A percentile compares a stretch with the other conserved stretches of the same genome.
These are phyloP conservation scores for Quercus tomentella DNA, from an alignment of 331 rosid species.

Conservation along the genomic window DNA sequence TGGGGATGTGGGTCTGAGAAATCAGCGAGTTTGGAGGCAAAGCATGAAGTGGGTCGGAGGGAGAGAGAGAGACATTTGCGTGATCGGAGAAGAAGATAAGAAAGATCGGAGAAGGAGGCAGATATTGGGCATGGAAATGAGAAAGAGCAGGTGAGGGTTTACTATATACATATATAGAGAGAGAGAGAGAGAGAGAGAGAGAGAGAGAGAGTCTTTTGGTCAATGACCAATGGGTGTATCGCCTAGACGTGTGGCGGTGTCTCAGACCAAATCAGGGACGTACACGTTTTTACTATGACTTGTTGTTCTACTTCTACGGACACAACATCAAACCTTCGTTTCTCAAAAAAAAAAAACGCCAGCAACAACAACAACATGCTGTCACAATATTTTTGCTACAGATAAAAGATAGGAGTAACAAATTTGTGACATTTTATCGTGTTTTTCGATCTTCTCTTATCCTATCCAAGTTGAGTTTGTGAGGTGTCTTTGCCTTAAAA, in stretches of 20 bases:
- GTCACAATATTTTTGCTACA: too few relatives aligned
- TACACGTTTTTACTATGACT: conserved; percentile 26
- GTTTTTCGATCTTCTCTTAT: too few relatives aligned
- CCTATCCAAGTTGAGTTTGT: too few relatives aligned
- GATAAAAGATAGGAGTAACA: too few relatives aligned
- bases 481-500: too few relatives aligned
- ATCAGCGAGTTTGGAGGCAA: neutral
- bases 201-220: conserved; percentile 1
- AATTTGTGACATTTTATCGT: too few relatives aligned
- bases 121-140: neutral
- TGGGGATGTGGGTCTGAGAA: neutral
- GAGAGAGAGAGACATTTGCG: neutral
- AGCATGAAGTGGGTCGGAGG: neutral
- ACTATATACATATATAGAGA: too few relatives aligned
- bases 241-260: neutral
- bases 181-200: too few relatives aligned
- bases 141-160: neutral
- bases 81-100: neutral
- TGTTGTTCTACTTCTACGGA: too few relatives aligned
- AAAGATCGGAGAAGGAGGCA: neutral
- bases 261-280: conserved; percentile 14
- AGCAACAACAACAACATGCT: too few relatives aligned
- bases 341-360: too few relatives aligned
- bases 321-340: too few relatives aligned
- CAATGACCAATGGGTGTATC: conserved; percentile 12